A percentile compares a stretch with the other conserved stretches of the same genome.
phyloP scores from a whole-genome alignment of 345 rosid species.

The Arabis alpina region DNA sequence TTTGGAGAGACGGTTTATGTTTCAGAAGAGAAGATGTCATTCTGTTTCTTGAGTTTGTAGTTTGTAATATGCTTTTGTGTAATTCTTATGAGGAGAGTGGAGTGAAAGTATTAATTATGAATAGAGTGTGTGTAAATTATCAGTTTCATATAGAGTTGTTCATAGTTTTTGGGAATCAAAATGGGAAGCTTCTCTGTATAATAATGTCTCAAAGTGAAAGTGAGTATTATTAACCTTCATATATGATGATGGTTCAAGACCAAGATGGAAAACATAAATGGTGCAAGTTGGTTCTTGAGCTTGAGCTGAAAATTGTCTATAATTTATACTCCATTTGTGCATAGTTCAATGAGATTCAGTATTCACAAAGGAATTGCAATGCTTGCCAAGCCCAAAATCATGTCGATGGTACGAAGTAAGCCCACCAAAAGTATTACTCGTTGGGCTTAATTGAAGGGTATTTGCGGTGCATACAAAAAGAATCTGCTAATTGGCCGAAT shows the following conservation, averaged over 20 bases:
- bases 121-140: neutral
- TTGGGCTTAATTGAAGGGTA: neutral
- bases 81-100: neutral
- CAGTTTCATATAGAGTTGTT: too few relatives aligned
- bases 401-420: neutral
- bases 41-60: constrained; percentile 64
- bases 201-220: too few relatives aligned
- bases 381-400: too few relatives aligned
- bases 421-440: neutral
- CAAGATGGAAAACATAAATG: neutral
- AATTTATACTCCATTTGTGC: too few relatives aligned
- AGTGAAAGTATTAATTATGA: constrained; percentile 29
- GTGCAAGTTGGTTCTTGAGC: too few relatives aligned
- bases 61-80: constrained; percentile 10
- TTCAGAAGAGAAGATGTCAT: constrained; percentile 88
- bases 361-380: too few relatives aligned
- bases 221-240: neutral
- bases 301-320: too few relatives aligned
- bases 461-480: too few relatives aligned
- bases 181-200: neutral
- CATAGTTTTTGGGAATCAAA: too few relatives aligned
- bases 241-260: neutral
- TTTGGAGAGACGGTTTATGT: constrained; percentile 67
- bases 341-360: too few relatives aligned
- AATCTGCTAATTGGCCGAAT: too few relatives aligned